Evolutionary conservation across 192 early-diverging fungal species (phyloP).

Genomic region (Paraglomus brasilianum): DNA sequence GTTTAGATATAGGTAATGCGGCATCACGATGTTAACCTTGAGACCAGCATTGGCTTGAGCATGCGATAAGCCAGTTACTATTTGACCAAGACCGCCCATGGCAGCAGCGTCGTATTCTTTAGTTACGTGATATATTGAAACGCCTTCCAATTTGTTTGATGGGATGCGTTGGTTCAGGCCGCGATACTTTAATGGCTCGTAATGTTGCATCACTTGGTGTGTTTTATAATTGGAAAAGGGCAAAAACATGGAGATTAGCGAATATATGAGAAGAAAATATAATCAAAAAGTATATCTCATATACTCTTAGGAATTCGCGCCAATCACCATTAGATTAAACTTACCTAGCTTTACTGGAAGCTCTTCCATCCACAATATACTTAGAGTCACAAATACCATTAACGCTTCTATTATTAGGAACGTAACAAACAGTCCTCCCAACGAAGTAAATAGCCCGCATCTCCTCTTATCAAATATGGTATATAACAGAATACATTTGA

Average conservation of each 20-base stretch:
- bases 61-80: slow-evolving; percentile 48
- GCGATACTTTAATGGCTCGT: slow-evolving; percentile 33
- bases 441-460: too few species aligned
- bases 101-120: slow-evolving; percentile 56
- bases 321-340: too few species aligned
- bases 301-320: too few species aligned
- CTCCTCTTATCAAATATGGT: too few species aligned
- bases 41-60: slow-evolving; percentile 45
- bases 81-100: slow-evolving; percentile 55
- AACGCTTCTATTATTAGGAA: too few species aligned
- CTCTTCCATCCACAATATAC: too few species aligned
- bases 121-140: slow-evolving; percentile 55
- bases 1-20: slow-evolving; percentile 49
- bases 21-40: slow-evolving; percentile 50
- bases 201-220: neutral
- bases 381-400: too few species aligned
- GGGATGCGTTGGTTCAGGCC: slow-evolving; percentile 38
- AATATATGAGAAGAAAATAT: neutral
- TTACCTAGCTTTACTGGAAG: too few species aligned
- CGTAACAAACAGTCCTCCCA: too few species aligned
- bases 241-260: neutral
- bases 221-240: neutral
- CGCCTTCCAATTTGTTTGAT: slow-evolving; percentile 28
- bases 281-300: too few species aligned
- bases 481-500: too few species aligned